Conservation (phyloP, 129 eudicot species). For the Glebionis coronaria region DNA sequence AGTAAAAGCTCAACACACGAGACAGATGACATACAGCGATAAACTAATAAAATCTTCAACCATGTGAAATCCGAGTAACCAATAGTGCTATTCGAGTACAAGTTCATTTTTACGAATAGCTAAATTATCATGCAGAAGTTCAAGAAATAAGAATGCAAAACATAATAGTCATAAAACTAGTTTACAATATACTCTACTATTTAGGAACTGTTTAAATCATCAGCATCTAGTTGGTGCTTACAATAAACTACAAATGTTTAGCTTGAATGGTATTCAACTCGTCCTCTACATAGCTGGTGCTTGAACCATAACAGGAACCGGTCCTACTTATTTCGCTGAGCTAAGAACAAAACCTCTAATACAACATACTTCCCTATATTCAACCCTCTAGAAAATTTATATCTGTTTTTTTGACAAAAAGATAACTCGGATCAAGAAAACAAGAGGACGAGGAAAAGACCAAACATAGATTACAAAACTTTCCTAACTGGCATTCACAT, state of each 20-base stretch:
- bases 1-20: too few relatives aligned
- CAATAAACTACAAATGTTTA: slow-evolving; percentile 1
- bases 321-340: slow-evolving; percentile 24
- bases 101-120: neutral
- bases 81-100: neutral
- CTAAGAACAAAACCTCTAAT: slow-evolving; percentile 9
- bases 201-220: slow-evolving; percentile 3
- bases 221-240: slow-evolving; percentile 17
- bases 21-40: too few relatives aligned
- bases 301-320: slow-evolving; percentile 2
- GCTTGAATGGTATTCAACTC: slow-evolving; percentile 18
- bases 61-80: neutral
- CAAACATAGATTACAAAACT: slow-evolving; percentile 73
- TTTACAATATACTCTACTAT: neutral
- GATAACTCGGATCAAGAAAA: slow-evolving; percentile 16
- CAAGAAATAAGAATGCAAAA: neutral
- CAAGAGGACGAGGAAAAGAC: slow-evolving; percentile 31
- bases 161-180: neutral
- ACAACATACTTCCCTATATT: slow-evolving; percentile 2
- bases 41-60: neutral
- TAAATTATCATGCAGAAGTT: neutral
- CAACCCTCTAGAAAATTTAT: slow-evolving; percentile 6
- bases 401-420: slow-evolving; percentile 3
- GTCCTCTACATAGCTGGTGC: slow-evolving; percentile 21
- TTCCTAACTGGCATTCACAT: slow-evolving; percentile 65